Conservation (phyloP, 345 rosid genomes). For the Brassica rapa region DNA sequence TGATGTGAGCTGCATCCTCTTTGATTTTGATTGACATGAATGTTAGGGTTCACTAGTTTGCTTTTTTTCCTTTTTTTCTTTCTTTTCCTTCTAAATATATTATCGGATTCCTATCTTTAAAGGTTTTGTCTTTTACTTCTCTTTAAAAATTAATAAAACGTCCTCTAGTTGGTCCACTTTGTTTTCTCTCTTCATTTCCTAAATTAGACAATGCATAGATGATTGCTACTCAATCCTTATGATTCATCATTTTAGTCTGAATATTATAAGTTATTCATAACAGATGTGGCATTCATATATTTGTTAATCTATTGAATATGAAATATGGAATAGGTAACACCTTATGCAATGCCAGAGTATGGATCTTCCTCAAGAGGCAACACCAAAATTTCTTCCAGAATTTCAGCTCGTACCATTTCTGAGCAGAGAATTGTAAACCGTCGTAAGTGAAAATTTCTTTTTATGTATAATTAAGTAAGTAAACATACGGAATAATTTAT, state of each 20-base stretch:
- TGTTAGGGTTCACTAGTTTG: constrained; percentile 49
- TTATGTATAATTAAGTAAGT: neutral
- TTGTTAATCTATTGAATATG: constrained; percentile 3
- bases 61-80: constrained; percentile 21
- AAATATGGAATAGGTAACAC: constrained; percentile 45
- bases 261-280: neutral
- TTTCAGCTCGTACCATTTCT: constrained; percentile 37
- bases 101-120: constrained; percentile 34
- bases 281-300: neutral
- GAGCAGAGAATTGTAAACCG: constrained; percentile 68
- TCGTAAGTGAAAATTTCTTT: constrained; percentile 43
- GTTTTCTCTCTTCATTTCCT: constrained; percentile 23
- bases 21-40: constrained; percentile 56
- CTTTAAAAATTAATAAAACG: constrained; percentile 22
- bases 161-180: constrained; percentile 23
- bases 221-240: constrained; percentile 12
- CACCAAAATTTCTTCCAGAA: constrained; percentile 53
- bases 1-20: constrained; percentile 25
- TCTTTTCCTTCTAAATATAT: constrained; percentile 39
- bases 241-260: constrained; percentile 18
- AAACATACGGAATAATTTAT: neutral
- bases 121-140: constrained; percentile 44
- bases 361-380: constrained; percentile 71
- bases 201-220: constrained; percentile 26
- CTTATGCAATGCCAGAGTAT: constrained; percentile 44